Percentiles rank a stretch among this genome's conserved stretches.
Conservation (phyloP, 257 asterid species). For the Scutellaria barbata region DNA sequence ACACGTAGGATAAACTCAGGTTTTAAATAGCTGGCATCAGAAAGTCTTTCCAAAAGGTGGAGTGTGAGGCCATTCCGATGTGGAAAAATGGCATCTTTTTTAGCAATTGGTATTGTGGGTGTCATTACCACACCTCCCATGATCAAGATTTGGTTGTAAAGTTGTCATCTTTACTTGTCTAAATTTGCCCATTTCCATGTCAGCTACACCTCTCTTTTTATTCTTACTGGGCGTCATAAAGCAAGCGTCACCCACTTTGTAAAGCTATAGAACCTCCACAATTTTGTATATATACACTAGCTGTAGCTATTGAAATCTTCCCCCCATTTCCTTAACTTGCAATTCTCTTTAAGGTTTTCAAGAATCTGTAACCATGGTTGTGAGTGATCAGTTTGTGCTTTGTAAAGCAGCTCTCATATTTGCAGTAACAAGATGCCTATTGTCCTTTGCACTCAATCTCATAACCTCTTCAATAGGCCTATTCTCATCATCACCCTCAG, state of each 20-base stretch:
- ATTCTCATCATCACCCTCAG: conserved; percentile 31
- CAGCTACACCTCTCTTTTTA: conserved; percentile 36
- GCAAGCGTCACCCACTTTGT: conserved; percentile 47
- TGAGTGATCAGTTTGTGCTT: conserved; percentile 51
- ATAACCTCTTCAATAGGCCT: conserved; percentile 38
- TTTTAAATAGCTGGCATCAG: conserved; percentile 42
- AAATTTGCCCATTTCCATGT: conserved; percentile 30
- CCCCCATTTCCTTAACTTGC: conserved; percentile 42
- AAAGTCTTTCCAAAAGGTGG: conserved; percentile 33
- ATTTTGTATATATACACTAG: conserved; percentile 39
- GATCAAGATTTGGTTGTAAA: conserved; percentile 47
- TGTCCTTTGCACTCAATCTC: conserved; percentile 49
- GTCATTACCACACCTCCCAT: conserved; percentile 38
- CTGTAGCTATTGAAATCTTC: conserved; percentile 32
- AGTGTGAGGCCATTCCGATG: conserved; percentile 49
- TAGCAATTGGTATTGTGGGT: conserved; percentile 38
- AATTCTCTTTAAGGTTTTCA: not conserved
- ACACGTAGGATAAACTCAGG: conserved; percentile 28
- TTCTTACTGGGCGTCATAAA: conserved; percentile 52
- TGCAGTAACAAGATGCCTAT: conserved; percentile 59
- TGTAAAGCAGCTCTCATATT: conserved; percentile 62
- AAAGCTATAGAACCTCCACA: conserved; percentile 5
- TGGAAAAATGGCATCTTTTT: conserved; percentile 48
- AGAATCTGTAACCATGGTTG: conserved; percentile 37
- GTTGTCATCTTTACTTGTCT: conserved; percentile 36